These are phyloP conservation scores for Cyclocybe cylindracea DNA, from an alignment of 768 basidiomycete species.

Conservation along the genomic window DNA sequence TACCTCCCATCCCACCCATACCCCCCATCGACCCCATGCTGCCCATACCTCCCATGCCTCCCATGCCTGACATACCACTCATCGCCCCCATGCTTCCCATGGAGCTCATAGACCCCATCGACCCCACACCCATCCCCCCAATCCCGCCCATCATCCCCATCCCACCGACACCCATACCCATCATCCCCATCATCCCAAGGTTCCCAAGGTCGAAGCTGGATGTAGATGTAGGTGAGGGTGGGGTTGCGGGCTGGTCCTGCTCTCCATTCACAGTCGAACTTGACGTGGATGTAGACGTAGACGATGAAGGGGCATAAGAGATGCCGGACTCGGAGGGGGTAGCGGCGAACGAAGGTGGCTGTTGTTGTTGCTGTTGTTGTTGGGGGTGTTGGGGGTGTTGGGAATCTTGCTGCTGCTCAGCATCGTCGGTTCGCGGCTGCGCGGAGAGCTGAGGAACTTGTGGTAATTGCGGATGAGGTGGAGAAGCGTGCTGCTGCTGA, in stretches of 20 bases:
- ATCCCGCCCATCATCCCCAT: not conserved
- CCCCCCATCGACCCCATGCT: not conserved
- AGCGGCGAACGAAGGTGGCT: too few relatives aligned
- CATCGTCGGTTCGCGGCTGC: too few relatives aligned
- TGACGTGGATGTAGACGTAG: not conserved
- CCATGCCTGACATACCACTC: not conserved
- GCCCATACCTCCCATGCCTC: not conserved
- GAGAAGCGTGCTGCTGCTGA: too few relatives aligned
- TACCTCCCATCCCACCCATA: not conserved
- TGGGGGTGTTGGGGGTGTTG: too few relatives aligned
- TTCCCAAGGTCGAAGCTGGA: not conserved
- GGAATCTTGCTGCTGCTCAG: too few relatives aligned
- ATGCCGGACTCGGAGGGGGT: not conserved
- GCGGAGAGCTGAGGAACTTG: too few relatives aligned
- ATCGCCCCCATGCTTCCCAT: not conserved
- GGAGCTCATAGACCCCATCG: not conserved
- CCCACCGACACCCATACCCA: too few relatives aligned
- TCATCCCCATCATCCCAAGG: too few relatives aligned
- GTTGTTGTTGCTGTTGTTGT: too few relatives aligned
- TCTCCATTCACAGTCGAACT: not conserved
- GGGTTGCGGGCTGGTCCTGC: not conserved
- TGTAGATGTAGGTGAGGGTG: not conserved
- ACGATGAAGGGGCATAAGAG: too few relatives aligned
- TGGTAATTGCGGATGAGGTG: too few relatives aligned
- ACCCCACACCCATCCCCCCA: not conserved